Evolutionary conservation across 768 basidiomycete genomes (phyloP), one percentile per base, ranked within the genome.

Genomic region (Floccularia luteovirens): DNA sequence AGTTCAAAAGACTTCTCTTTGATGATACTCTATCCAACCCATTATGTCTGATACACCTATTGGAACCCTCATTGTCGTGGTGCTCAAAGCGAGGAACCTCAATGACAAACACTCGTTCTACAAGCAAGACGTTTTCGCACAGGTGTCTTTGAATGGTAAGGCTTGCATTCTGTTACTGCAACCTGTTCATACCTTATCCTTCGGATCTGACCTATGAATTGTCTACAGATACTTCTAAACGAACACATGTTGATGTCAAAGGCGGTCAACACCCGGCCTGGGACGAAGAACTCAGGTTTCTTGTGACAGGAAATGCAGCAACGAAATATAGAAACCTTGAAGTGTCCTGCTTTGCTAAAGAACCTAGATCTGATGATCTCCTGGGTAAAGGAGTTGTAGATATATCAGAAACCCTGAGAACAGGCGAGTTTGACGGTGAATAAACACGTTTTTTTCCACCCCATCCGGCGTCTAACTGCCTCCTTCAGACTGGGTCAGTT

Each of bases 241-340:
- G 74, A 42, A 91, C 90, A 0, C 67, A 74, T 39, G 71, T 80
- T 43, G 84, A 90, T 51, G 68, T 79, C 48, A 90, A 82, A 54
- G 92, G 92, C 2, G 93, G 93, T 0, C 93, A 97, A 54, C 85
- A 89, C 59, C 93, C 93, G 2, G 76, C 82, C 43, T 97, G 92
- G 90, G 92, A 96, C 54, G 79, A 79, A 24, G 91, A 96, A 58
- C 58, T 93, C 38, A 77, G 90, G 31, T 80, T 91, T 57, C 72
- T 80, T 4, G 69, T 97, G 34, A 57, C 74, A 48, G 78, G 76
- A 50, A 72, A 74, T n/a, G 46, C 56, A 0, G 57, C 54, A 6
- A 73, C 75, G 24, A 77, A 78, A 46, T 64, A 67, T 47, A 65
- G 82, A 56, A 75, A 69, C 38, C 56, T 96, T 30, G 77, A 82